A percentile compares a stretch with the other conserved stretches of the same genome.
Conservation (phyloP, 257 asterid species). For the Forsythia suspensa region DNA sequence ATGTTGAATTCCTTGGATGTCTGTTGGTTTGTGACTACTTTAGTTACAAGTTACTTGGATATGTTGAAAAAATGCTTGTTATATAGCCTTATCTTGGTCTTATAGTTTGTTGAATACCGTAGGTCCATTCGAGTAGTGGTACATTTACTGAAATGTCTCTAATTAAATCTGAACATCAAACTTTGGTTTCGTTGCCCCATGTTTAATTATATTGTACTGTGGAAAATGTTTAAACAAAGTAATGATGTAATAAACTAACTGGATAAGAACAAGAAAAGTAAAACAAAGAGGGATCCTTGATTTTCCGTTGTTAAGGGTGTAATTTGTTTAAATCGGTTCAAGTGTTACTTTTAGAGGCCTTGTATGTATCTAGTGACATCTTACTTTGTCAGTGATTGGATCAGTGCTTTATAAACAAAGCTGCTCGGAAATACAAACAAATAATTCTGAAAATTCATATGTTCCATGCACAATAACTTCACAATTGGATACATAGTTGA, state of each 20-base stretch:
- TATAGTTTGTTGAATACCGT: not conserved
- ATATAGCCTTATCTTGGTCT: not conserved
- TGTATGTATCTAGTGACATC: no score
- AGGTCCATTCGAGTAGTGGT: not conserved
- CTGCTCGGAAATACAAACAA: not conserved
- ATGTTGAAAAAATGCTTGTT: not conserved
- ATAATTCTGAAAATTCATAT: not conserved
- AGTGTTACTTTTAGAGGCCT: not conserved
- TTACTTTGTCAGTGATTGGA: not conserved
- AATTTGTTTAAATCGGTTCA: not conserved
- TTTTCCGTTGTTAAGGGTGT: not conserved
- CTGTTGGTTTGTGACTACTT: not conserved
- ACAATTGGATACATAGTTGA: not conserved
- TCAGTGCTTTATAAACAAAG: not conserved
- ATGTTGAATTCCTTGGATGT: not conserved
- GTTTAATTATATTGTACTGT: not conserved
- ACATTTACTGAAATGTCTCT: not conserved
- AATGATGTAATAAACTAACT: not conserved
- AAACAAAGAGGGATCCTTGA: not conserved
- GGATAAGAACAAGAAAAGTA: no score
- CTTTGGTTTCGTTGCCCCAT: not conserved
- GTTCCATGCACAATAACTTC: not conserved
- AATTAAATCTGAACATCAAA: not conserved
- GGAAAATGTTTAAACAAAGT: not conserved
- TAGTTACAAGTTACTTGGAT: not conserved